Conservation (phyloP, 208 protist species). For the Jaenimonas drosophilae region DNA sequence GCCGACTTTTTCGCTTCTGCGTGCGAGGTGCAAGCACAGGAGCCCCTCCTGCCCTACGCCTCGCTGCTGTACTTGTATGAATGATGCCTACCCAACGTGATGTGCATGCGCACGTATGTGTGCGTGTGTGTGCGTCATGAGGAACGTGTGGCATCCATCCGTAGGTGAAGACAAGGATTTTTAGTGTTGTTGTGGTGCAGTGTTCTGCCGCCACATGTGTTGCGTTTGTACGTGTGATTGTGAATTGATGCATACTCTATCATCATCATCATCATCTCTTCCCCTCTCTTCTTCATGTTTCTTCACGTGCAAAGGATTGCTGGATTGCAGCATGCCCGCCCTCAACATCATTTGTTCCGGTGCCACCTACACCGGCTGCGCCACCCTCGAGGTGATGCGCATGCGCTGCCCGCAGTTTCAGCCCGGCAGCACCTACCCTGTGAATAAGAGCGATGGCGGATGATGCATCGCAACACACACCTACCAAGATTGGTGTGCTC, state of each 20-base stretch:
- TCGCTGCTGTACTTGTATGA: conserved; percentile 54
- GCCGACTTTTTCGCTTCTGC: conserved; percentile 55
- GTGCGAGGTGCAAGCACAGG: conserved; percentile 25
- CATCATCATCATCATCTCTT: not conserved
- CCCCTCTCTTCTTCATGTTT: conserved; percentile 5
- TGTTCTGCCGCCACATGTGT: too few relatives aligned
- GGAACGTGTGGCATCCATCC: too few relatives aligned
- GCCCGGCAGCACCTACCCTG: conserved; percentile 34
- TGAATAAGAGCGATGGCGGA: too few relatives aligned
- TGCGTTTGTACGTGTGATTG: too few relatives aligned
- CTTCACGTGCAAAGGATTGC: not conserved
- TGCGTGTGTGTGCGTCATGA: too few relatives aligned
- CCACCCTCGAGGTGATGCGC: conserved; percentile 57
- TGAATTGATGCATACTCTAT: not conserved
- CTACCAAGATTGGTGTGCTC: too few relatives aligned
- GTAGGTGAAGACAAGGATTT: too few relatives aligned
- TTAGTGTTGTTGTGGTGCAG: too few relatives aligned
- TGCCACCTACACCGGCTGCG: conserved; percentile 39
- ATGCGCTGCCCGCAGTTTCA: conserved; percentile 65
- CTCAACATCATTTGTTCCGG: conserved; percentile 63
- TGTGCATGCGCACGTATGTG: too few relatives aligned
- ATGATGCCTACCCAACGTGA: too few relatives aligned
- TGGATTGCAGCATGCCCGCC: conserved; percentile 34
- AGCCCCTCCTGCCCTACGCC: conserved; percentile 49
- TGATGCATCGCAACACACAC: too few relatives aligned